These are phyloP conservation scores for Apostasia shenzhenica DNA, from an alignment of 106 monocot genomes.

Conservation along the genomic window DNA sequence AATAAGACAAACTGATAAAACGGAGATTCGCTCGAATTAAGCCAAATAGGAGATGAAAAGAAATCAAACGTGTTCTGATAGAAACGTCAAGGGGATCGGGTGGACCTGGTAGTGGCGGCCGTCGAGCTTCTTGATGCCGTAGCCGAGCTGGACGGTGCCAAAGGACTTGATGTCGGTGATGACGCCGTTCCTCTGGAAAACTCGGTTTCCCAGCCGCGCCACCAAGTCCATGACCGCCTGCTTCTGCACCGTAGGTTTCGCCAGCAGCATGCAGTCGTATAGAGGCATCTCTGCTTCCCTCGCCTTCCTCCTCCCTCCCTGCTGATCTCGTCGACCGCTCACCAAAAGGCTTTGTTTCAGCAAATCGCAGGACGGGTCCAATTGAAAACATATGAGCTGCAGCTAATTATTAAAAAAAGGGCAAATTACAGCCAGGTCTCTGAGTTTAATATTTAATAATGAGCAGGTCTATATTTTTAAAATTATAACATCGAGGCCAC, in stretches of 20 bases:
- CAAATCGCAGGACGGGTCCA: too few relatives aligned
- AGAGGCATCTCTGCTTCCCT: conserved; percentile 46
- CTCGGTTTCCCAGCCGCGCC: conserved; percentile 40
- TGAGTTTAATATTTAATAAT: too few relatives aligned
- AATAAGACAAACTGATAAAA: too few relatives aligned
- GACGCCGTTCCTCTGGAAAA: conserved; percentile 64
- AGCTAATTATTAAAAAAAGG: too few relatives aligned
- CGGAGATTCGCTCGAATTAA: too few relatives aligned
- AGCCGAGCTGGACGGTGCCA: conserved; percentile 60
- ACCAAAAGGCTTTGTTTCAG: too few relatives aligned
- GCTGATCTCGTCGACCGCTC: not conserved
- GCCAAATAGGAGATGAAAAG: too few relatives aligned
- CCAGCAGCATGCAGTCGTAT: conserved; percentile 75
- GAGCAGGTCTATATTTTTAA: too few relatives aligned
- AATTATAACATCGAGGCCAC: too few relatives aligned
- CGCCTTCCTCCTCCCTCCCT: not conserved
- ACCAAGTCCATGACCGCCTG: conserved; percentile 42
- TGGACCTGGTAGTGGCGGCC: conserved; percentile 70
- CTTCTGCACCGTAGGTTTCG: conserved; percentile 45
- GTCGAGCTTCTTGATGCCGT: conserved; percentile 88
- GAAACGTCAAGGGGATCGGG: not conserved
- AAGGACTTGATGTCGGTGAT: conserved; percentile 86
- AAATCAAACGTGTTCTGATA: too few relatives aligned
- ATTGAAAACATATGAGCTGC: too few relatives aligned
- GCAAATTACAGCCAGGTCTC: too few relatives aligned